phyloP scores from a whole-genome alignment of 768 basidiomycete species.

The Coprinopsis sp. region DNA sequence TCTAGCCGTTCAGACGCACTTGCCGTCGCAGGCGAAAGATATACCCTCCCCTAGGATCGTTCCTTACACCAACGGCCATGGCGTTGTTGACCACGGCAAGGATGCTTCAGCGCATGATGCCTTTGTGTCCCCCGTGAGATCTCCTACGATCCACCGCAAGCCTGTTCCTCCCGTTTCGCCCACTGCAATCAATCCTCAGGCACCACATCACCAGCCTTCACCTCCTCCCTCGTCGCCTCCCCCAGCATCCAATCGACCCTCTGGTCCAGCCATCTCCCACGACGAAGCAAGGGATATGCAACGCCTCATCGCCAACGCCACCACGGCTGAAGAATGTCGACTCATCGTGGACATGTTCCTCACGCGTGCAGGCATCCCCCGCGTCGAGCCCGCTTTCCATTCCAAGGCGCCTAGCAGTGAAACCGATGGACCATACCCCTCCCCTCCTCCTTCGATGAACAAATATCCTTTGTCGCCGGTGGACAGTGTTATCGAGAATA shows the following conservation, averaged over 20 bases:
- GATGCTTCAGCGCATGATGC: slow-evolving; percentile 4
- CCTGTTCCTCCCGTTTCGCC: slow-evolving; percentile 17
- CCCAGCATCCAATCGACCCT: slow-evolving; percentile 1
- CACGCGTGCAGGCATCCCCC: slow-evolving; percentile 30
- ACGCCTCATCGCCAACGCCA: slow-evolving; percentile 59
- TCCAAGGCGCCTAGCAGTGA: no score
- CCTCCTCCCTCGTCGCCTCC: slow-evolving; percentile 4
- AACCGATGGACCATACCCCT: slow-evolving; percentile 27
- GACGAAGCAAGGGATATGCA: slow-evolving; percentile 63
- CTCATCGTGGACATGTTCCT: slow-evolving; percentile 82
- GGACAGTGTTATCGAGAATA: slow-evolving; percentile 40
- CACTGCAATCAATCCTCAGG: neutral
- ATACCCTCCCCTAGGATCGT: neutral
- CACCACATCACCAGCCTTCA: neutral
- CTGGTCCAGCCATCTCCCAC: slow-evolving; percentile 29
- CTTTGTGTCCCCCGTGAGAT: neutral
- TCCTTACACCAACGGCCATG: slow-evolving; percentile 4
- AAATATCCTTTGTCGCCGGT: slow-evolving; percentile 12
- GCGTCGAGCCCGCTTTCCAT: slow-evolving; percentile 25
- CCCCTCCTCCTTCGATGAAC: slow-evolving; percentile 32
- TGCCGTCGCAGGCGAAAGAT: neutral
- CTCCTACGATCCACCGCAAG: slow-evolving; percentile 11
- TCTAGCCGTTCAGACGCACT: slow-evolving; percentile 13
- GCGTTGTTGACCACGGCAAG: neutral
- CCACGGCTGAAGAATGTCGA: slow-evolving; percentile 78